Conservation (phyloP, 805 yeast species). For the Cephaloascus albidus region DNA sequence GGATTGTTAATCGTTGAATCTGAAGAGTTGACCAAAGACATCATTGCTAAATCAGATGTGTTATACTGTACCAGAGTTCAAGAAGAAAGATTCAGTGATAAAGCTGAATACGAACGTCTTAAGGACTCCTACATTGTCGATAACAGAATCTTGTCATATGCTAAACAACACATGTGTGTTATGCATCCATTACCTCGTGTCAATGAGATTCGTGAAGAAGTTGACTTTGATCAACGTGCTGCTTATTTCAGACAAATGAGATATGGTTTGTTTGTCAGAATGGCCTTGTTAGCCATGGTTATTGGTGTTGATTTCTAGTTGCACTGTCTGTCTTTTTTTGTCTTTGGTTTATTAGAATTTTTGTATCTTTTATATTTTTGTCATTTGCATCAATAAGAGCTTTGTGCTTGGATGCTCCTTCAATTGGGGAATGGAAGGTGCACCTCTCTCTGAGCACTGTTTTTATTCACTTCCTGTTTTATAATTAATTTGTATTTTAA, state of each 20-base stretch:
- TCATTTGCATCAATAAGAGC: no score
- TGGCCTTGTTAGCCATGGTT: conserved; percentile 98
- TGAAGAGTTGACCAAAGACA: conserved; percentile 70
- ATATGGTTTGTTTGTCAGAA: conserved; percentile 95
- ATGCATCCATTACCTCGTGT: conserved; percentile 99
- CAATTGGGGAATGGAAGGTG: no score
- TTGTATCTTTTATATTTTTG: no score
- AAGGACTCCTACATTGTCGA: conserved; percentile 90
- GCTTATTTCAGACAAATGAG: conserved; percentile 99
- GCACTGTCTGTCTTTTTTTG: no score
- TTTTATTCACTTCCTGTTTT: no score
- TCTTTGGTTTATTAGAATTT: no score
- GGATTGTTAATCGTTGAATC: conserved; percentile 71
- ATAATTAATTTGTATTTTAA: no score
- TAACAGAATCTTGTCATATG: conserved; percentile 81
- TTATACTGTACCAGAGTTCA: conserved; percentile 97
- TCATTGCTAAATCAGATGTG: conserved; percentile 86
- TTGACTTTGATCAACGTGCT: conserved; percentile 98
- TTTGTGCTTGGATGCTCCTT: no score
- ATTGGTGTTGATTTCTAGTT: conserved; percentile 88
- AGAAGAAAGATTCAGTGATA: conserved; percentile 84
- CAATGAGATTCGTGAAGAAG: conserved; percentile 94
- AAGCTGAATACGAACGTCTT: conserved; percentile 72
- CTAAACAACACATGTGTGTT: conserved; percentile 97
- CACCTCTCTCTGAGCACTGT: no score